Base-by-base conservation (phyloP, 1,284 basidiomycete species). In the Volvariella surrecta region DNA sequence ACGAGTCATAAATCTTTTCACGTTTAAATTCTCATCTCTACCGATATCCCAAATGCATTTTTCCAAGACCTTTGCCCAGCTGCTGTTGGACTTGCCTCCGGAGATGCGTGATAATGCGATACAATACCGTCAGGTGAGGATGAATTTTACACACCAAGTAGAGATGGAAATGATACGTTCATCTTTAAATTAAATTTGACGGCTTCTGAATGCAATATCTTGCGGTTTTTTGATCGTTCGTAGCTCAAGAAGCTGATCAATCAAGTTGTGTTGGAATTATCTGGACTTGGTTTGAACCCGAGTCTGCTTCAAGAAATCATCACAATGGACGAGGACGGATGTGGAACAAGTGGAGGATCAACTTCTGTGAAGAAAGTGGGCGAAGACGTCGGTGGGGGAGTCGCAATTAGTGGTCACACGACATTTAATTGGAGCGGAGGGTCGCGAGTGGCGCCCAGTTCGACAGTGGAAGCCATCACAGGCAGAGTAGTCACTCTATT, bases 231-330 rank as follows among this genome's bases (percentile, higher is more conserved):
- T 22, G 21, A 8, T 43, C 20, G 22, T 18, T 19, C 49, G 11
- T 56, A 92, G 85, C 80, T 98, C 50, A 97, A 98, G 65, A 93
- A 91, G 56, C 71, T 96, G 42, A 92, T 98, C 57, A 90, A 92
- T 54, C 76, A 84, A 58, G 80, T 94, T 38, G 89, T 88, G 0
- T 65, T 70, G 13, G 93, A 98, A 61, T 79, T 98, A 21, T 73
- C 79, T 6, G 72, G 77, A 4, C 69, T 94, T 42, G 93, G 92
- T 6, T 68, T 95, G 3, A 77, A 75, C 38, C 84, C 79, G 6
- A 59, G 63, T 15, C 52, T 77, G 1, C 62, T 82, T 10, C 76
- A 76, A 2, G 62, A 54, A 44, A 49, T 54, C 48, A 50, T 57
- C 47, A 49, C 55, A 56, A 48, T 52, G 49, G 44, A 55, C 6